Evolutionary conservation across 2,329 filamentous ascomycete genomes (phyloP).

Genomic region (Beauveria caledonica): DNA sequence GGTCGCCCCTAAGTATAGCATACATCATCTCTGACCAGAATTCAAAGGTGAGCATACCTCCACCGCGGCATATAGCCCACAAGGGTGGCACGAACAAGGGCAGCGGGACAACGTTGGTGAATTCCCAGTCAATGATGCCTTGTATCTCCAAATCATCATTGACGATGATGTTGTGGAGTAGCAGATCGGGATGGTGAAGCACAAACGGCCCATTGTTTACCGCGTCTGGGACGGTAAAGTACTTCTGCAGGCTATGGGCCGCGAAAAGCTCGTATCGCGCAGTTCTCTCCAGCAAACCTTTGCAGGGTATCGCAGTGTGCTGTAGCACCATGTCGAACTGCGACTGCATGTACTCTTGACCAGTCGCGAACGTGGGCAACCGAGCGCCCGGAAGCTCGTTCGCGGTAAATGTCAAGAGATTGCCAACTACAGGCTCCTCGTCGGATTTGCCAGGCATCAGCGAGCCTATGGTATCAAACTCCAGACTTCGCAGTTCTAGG

Average conservation of each 20-base stretch:
- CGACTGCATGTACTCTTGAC: constrained; percentile 12
- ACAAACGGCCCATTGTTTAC: constrained; percentile 15
- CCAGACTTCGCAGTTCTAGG: constrained; percentile 17
- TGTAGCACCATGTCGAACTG: constrained; percentile 8
- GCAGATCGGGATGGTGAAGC: constrained; percentile 18
- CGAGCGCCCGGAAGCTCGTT: constrained; percentile 15
- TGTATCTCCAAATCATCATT: constrained; percentile 16
- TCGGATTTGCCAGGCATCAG: constrained; percentile 16
- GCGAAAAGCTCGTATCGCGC: constrained; percentile 14
- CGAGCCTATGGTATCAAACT: constrained; percentile 19
- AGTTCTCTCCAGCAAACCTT: neutral
- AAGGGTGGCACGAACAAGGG: constrained; percentile 8
- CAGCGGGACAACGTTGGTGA: constrained; percentile 7
- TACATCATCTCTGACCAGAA: too few species aligned
- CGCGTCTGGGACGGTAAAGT: constrained; percentile 14
- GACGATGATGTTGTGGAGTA: constrained; percentile 19
- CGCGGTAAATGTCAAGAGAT: constrained; percentile 13
- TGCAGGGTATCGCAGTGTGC: neutral
- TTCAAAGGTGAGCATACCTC: too few species aligned
- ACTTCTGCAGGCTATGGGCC: constrained; percentile 12
- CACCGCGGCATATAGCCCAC: neutral
- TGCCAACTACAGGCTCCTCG: neutral
- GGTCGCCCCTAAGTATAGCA: too few species aligned
- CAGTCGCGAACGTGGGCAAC: constrained; percentile 10
- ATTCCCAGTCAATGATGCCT: constrained; percentile 23